These are phyloP conservation scores for Alternaria panax DNA, from an alignment of 2,329 filamentous ascomycete genomes.

Conservation along the genomic window DNA sequence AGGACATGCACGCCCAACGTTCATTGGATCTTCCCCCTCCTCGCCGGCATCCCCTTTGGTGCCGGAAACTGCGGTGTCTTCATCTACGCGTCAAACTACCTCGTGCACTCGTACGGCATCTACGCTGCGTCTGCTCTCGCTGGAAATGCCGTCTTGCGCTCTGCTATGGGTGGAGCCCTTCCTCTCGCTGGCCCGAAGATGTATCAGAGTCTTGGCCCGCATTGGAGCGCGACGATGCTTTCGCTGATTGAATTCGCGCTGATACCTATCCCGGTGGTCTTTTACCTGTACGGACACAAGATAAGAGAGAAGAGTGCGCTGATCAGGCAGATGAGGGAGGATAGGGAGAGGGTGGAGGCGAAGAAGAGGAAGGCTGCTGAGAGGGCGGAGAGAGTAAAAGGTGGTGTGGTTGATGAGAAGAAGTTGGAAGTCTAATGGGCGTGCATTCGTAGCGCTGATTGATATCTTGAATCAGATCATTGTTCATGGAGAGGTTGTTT, in stretches of 20 bases:
- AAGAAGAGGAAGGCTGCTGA: conserved; percentile 50
- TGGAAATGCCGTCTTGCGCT: conserved; percentile 78
- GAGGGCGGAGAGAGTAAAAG: conserved; percentile 53
- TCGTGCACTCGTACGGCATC: conserved; percentile 79
- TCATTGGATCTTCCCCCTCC: conserved; percentile 81
- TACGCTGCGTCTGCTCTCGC: conserved; percentile 83
- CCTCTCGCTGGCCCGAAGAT: conserved; percentile 77
- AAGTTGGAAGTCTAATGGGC: conserved; percentile 19
- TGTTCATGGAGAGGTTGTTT: neutral
- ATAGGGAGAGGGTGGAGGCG: conserved; percentile 52
- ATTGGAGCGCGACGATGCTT: conserved; percentile 80
- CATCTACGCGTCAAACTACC: conserved; percentile 82
- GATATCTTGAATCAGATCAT: neutral
- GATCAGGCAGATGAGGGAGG: conserved; percentile 58
- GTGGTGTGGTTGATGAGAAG: conserved; percentile 14
- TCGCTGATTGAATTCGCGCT: conserved; percentile 75
- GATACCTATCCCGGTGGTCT: conserved; percentile 81
- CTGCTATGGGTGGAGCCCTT: conserved; percentile 76
- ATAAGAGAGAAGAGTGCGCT: conserved; percentile 64
- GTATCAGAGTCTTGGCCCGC: conserved; percentile 66
- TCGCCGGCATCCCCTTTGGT: conserved; percentile 81
- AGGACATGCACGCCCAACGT: conserved; percentile 71
- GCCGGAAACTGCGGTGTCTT: conserved; percentile 79
- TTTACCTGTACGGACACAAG: conserved; percentile 69
- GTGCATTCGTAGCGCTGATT: neutral